Evolutionary conservation across 2,329 filamentous ascomycete species (phyloP).

Genomic region (Ascochyta rabiei): DNA sequence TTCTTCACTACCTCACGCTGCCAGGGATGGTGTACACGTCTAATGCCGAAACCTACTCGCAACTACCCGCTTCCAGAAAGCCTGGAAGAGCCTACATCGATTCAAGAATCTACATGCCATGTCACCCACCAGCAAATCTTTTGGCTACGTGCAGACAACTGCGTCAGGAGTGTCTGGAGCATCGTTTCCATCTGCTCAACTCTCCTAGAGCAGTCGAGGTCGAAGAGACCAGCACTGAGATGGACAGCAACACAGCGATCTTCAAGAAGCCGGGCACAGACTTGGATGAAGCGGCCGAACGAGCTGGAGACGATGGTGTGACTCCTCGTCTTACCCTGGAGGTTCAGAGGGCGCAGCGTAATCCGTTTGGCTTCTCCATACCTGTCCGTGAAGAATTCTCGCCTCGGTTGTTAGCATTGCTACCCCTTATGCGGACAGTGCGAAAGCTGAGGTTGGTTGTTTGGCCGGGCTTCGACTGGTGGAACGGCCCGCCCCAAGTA

Average conservation of each 20-base stretch:
- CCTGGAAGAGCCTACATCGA: constrained; percentile 27
- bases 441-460: constrained; percentile 32
- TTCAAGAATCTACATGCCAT: constrained; percentile 37
- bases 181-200: constrained; percentile 21
- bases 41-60: constrained; percentile 18
- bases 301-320: constrained; percentile 23
- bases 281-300: constrained; percentile 30
- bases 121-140: constrained; percentile 25
- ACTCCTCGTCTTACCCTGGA: constrained; percentile 35
- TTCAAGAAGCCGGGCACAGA: constrained; percentile 20
- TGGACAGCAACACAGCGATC: constrained; percentile 15
- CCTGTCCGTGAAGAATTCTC: constrained; percentile 31
- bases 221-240: neutral
- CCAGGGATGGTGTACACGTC: constrained; percentile 35
- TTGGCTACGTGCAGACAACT: constrained; percentile 36
- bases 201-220: neutral
- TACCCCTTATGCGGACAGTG: constrained; percentile 25
- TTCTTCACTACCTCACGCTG: constrained; percentile 27
- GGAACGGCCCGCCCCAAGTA: constrained; percentile 4
- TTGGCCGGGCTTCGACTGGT: constrained; percentile 39
- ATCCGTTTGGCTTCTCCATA: constrained; percentile 25
- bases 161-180: constrained; percentile 32
- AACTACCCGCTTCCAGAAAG: constrained; percentile 8
- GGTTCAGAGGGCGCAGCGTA: constrained; percentile 22
- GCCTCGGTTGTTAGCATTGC: constrained; percentile 34